These are phyloP conservation scores for Dittrichia graveolens DNA, from an alignment of 129 eudicot species.

Conservation along the genomic window DNA sequence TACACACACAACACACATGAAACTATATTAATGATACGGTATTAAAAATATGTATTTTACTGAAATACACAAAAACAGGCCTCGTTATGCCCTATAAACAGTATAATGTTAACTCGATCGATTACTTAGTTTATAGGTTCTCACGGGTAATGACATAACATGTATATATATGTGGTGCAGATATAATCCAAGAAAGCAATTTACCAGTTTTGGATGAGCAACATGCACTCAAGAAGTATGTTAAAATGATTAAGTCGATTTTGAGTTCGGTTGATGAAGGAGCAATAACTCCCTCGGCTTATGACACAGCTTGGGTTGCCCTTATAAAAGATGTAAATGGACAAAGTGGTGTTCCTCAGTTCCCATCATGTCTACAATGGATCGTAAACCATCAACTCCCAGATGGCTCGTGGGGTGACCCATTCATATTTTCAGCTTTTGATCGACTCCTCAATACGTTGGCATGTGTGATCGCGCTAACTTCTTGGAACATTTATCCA, in stretches of 20 bases:
- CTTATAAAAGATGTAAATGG: conserved; percentile 1
- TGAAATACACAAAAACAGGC: too few relatives aligned
- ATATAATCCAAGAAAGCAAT: not conserved
- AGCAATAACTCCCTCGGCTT: conserved; percentile 6
- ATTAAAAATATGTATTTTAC: too few relatives aligned
- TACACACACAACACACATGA: too few relatives aligned
- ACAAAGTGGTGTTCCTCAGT: not conserved
- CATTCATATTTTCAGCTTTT: conserved; percentile 12
- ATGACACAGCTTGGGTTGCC: conserved; percentile 28
- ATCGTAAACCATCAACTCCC: conserved; percentile 20
- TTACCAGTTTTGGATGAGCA: not conserved
- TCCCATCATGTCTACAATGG: conserved; percentile 27
- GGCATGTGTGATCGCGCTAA: conserved; percentile 21
- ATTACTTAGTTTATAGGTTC: too few relatives aligned
- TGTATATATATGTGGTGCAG: not conserved
- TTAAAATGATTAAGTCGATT: not conserved
- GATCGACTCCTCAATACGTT: conserved; percentile 25
- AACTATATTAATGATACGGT: too few relatives aligned
- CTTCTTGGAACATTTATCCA: conserved; percentile 2
- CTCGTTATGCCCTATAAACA: too few relatives aligned
- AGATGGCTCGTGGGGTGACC: conserved; percentile 29
- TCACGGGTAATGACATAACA: too few relatives aligned
- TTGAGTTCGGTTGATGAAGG: conserved; percentile 12
- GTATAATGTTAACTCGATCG: too few relatives aligned
- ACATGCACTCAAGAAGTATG: conserved; percentile 3